These are phyloP conservation scores for Ephemerocybe angulata DNA, from an alignment of 768 basidiomycete species.

Conservation along the genomic window DNA sequence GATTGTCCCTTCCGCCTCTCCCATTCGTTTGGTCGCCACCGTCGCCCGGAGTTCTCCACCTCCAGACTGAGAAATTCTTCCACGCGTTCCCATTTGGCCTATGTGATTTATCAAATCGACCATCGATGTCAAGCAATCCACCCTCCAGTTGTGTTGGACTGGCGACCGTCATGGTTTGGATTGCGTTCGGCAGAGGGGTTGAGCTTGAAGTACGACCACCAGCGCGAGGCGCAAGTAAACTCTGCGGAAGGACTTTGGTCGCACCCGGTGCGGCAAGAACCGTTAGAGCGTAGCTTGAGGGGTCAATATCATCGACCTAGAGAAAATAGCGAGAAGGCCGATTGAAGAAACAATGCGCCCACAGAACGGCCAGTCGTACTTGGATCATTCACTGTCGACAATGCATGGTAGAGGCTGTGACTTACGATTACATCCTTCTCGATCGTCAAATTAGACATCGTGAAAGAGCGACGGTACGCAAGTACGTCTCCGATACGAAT, in stretches of 20 bases:
- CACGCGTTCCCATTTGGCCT: slow-evolving; percentile 52
- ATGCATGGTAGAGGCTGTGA: not conserved
- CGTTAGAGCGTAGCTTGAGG: slow-evolving; percentile 37
- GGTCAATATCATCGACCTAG: slow-evolving; percentile 46
- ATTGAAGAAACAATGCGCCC: not conserved
- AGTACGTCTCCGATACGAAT: slow-evolving; percentile 53
- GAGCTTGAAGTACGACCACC: not conserved
- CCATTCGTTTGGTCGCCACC: slow-evolving; percentile 18
- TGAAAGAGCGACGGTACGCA: slow-evolving; percentile 49
- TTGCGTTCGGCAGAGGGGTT: not conserved
- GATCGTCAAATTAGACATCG: slow-evolving; percentile 32
- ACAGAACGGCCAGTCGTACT: not conserved
- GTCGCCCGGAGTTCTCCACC: slow-evolving; percentile 37
- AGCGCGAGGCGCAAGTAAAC: slow-evolving; percentile 23
- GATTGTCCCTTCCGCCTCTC: slow-evolving; percentile 41
- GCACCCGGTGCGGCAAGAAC: slow-evolving; percentile 40
- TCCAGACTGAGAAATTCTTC: slow-evolving; percentile 55
- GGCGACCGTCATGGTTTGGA: slow-evolving; percentile 27
- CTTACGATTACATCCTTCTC: slow-evolving; percentile 56
- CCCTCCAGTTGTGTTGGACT: slow-evolving; percentile 50
- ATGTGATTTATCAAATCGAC: slow-evolving; percentile 38
- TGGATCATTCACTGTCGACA: no score
- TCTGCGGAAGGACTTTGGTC: slow-evolving; percentile 32
- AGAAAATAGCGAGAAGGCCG: not conserved
- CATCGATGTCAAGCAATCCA: slow-evolving; percentile 48